Evolutionary conservation across 805 yeast genomes (phyloP), one percentile per base, ranked within the genome.

Genomic region (Wickerhamiella parazyma): DNA sequence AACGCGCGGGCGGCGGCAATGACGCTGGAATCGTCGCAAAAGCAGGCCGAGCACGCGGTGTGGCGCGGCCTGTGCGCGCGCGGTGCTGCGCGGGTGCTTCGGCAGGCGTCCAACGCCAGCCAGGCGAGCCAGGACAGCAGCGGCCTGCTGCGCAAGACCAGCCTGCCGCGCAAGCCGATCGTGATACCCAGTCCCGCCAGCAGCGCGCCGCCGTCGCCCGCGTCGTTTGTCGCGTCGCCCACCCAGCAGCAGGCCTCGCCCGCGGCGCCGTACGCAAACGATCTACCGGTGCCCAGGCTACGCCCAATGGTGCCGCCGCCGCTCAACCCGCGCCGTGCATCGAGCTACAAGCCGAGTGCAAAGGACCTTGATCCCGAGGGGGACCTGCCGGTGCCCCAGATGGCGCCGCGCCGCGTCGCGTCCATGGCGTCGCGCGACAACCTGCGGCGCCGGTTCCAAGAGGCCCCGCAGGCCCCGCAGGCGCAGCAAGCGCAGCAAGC

Each of bases 371-470:
- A 39, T 28, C 14, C 10, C 6, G 14, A 11, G 31, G 14, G 5
- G 16, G 31, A 28, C 16, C 31, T 28, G 6, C 14, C 10, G 31
- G 42, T 39, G 19, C 42, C 42, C 11, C 36, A 31, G n/a, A 39
- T 39, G 42, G 42, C 42, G 16, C 42, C 42, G 21, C 11, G 42
- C 6, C 42, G 42, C 6, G 42, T 39, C 5, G 42, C 42, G 31
- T 29, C 36, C 14, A 39, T 39, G 42, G 42, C 42, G 17, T 31
- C 36, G 36, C 17, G 36, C 9, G 42, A 39, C 10, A 39, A 39
- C 22, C 20, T 39, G 42, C 35, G 42, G 10, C 33, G 33, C 20
- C 42, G 33, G 28, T 39, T 29, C 16, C 35, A 28, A 20, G 35
- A 38, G 24, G n/a, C n/a, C n/a, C n/a, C n/a, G n/a, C n/a, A n/a